Evolutionary conservation across 139 green algal species (phyloP).

Genomic region (Nannochloris sp.): DNA sequence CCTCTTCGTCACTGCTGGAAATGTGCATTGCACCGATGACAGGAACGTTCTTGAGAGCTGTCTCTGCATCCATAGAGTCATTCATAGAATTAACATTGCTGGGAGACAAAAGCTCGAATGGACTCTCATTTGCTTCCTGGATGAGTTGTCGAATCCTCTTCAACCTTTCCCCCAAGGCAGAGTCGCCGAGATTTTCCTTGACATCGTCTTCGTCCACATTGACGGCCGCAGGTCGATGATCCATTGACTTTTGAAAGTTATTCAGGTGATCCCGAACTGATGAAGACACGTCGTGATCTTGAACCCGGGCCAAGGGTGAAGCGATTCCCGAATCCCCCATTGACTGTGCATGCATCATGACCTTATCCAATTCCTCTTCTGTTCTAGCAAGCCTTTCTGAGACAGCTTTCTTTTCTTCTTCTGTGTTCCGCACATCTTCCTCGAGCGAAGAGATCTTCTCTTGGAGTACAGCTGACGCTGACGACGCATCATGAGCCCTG

Average conservation of each 20-base stretch:
- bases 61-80: neutral
- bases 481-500: neutral
- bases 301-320: neutral
- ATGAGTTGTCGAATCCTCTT: neutral
- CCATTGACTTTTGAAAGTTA: too few species aligned
- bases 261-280: too few species aligned
- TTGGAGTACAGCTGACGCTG: neutral
- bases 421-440: neutral
- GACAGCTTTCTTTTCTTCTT: neutral
- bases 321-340: neutral
- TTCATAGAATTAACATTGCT: neutral
- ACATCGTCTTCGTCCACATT: neutral
- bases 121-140: neutral
- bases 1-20: neutral
- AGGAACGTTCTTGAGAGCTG: neutral
- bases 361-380: neutral
- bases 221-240: too few species aligned
- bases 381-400: neutral
- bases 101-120: neutral
- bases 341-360: neutral
- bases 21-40: neutral
- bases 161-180: neutral
- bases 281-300: too few species aligned
- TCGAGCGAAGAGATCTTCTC: neutral
- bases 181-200: neutral